Evolutionary conservation across 2,329 filamentous ascomycete genomes (phyloP).

Genomic region (Helotiales sp.): DNA sequence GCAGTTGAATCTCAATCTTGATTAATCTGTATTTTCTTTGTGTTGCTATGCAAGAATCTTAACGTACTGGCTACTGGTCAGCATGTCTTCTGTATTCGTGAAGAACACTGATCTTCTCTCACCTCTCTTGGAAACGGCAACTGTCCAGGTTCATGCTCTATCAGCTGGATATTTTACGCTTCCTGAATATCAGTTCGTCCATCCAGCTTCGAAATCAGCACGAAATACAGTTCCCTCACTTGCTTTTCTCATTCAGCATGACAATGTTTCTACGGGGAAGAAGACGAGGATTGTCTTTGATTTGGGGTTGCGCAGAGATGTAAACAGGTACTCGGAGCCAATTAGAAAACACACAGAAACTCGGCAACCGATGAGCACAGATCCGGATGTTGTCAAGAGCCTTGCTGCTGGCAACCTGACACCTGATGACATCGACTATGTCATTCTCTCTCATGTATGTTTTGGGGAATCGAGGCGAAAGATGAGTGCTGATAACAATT

Average conservation of each 20-base stretch:
- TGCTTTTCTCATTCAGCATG: slow-evolving; percentile 57
- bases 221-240: slow-evolving; percentile 56
- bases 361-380: slow-evolving; percentile 50
- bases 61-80: neutral
- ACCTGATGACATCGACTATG: slow-evolving; percentile 29
- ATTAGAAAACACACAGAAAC: slow-evolving; percentile 52
- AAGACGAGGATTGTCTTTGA: slow-evolving; percentile 54
- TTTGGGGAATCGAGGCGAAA: no score
- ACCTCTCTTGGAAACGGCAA: slow-evolving; percentile 8
- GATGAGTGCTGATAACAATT: neutral
- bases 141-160: slow-evolving; percentile 46
- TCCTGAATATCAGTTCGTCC: slow-evolving; percentile 52
- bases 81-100: slow-evolving; percentile 15
- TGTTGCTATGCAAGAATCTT: neutral
- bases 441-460: slow-evolving; percentile 54
- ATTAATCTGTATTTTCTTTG: neutral
- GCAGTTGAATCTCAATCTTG: neutral
- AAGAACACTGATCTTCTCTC: slow-evolving; percentile 14
- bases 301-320: slow-evolving; percentile 54
- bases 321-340: slow-evolving; percentile 49
- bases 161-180: slow-evolving; percentile 52
- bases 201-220: slow-evolving; percentile 49
- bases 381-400: slow-evolving; percentile 50
- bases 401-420: slow-evolving; percentile 46
- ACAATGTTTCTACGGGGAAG: slow-evolving; percentile 35